Base-by-base conservation (phyloP, 352 stramenopile species). In the Pythium sp. region DNA sequence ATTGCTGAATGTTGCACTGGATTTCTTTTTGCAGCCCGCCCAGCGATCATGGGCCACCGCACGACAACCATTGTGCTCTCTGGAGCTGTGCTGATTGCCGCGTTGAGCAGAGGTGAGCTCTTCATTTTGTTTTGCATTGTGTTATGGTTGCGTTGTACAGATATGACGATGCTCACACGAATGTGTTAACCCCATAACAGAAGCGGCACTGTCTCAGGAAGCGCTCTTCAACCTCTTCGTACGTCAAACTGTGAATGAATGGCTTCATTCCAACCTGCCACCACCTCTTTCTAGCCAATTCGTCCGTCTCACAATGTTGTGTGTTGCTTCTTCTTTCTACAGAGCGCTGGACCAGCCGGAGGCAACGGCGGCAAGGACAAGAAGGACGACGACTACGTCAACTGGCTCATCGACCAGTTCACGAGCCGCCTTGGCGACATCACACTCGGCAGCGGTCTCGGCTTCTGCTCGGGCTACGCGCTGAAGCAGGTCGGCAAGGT, bases 381-480 rank as follows among this genome's bases (percentile, higher is more conserved):
- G 65, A 71, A 71, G 53, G 43, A 76, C 22, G 67, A 73, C 68
- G 79, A 91, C 46, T 67, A 79, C 9, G 69, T 94, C 53, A 81
- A 89, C 67, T 63, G 81, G 67, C 76, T 92, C 55, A 80, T 94
- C 36, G 83, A 94, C 55, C 70, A 80, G 55, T 75, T 89, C 66
- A 72, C 86, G 72, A 70, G 70, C 55, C 85, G 80, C 59, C 81
- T 79, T 55, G 86, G 87, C 22, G 83, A 93, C 67, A 81, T 95
- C 55, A 86, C 86, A 24, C 73, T 97, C 34, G 87, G 82, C 9
- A 72, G 80, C 12, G 77, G 75, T 0, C 69, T 94, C 38, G 89
- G 90, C 38, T 95, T 95, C 67, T 93, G 86, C 71, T 94, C 89
- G 12, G 90, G 89, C 32, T 93, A 93, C 67, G 89, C 90, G 43